A percentile compares a stretch with the other conserved stretches of the same genome.
These are phyloP conservation scores for Aspergillus puulaauensis DNA, from an alignment of 2,329 filamentous ascomycete species.

Conservation along the genomic window DNA sequence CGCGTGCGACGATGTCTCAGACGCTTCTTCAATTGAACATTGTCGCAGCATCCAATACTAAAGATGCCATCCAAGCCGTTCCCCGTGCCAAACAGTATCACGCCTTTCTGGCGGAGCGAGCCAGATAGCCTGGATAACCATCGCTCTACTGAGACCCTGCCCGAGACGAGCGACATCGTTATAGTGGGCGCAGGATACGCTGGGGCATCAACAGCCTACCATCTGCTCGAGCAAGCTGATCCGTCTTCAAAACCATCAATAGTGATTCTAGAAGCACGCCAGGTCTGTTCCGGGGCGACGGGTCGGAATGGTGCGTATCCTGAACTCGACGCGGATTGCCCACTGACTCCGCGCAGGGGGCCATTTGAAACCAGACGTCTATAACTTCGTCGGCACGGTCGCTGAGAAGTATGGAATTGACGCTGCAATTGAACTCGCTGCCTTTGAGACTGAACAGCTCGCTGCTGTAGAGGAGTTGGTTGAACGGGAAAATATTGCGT, in stretches of 20 bases:
- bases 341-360: slow-evolving; percentile 23
- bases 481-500: slow-evolving; percentile 43
- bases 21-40: too few relatives aligned
- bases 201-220: slow-evolving; percentile 44
- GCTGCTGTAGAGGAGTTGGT: slow-evolving; percentile 41
- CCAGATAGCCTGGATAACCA: slow-evolving; percentile 11
- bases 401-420: slow-evolving; percentile 33
- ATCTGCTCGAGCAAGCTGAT: slow-evolving; percentile 30
- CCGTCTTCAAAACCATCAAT: slow-evolving; percentile 22
- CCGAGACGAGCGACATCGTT: slow-evolving; percentile 42
- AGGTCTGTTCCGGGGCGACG: slow-evolving; percentile 44
- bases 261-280: slow-evolving; percentile 41
- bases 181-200: slow-evolving; percentile 50
- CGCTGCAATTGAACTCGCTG: slow-evolving; percentile 37
- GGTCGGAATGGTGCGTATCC: slow-evolving; percentile 38
- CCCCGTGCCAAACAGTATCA: slow-evolving; percentile 3
- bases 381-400: slow-evolving; percentile 37
- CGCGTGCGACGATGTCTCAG: too few relatives aligned
- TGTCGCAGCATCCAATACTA: background rate
- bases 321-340: background rate
- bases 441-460: slow-evolving; percentile 42
- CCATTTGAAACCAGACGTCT: slow-evolving; percentile 44
- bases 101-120: slow-evolving; percentile 11
- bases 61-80: background rate
- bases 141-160: slow-evolving; percentile 28